These are phyloP conservation scores for Orobanche coerulescens DNA, from an alignment of 257 asterid species.

Conservation along the genomic window DNA sequence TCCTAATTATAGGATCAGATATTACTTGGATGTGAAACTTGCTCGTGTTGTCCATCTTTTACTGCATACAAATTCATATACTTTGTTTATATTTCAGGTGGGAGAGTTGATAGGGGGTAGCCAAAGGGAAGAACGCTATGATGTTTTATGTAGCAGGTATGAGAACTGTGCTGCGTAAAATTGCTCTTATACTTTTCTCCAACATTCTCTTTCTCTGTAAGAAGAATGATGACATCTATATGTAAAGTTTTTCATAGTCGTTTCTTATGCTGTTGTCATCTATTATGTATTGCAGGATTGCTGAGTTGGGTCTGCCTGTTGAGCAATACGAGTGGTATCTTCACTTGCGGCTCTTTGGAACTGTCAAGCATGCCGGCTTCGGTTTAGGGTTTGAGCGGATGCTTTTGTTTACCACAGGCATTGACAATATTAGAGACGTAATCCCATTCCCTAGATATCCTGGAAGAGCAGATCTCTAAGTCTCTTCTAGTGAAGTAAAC, in stretches of 20 bases:
- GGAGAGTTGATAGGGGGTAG: constrained; percentile 98
- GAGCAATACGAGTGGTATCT: constrained; percentile 96
- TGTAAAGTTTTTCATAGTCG: too few species aligned
- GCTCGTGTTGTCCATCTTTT: too few species aligned
- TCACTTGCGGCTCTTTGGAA: constrained; percentile 72
- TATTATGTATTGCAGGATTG: constrained; percentile 63
- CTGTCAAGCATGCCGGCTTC: constrained; percentile 81
- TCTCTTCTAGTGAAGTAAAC: too few species aligned
- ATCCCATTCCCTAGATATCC: constrained; percentile 95
- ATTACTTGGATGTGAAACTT: too few species aligned
- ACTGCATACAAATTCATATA: too few species aligned
- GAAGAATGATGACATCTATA: too few species aligned
- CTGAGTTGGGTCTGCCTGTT: constrained; percentile 62
- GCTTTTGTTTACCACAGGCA: constrained; percentile 86
- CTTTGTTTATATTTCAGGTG: constrained; percentile 38
- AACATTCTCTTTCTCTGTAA: too few species aligned
- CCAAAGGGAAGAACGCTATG: constrained; percentile 91
- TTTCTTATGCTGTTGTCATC: too few species aligned
- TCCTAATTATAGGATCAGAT: too few species aligned
- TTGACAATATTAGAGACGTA: constrained; percentile 93
- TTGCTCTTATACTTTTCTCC: too few species aligned
- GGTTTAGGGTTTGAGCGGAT: constrained; percentile 94
- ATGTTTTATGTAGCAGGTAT: too few species aligned
- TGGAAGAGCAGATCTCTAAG: constrained; percentile 84
- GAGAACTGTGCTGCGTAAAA: too few species aligned